phyloP scores from a whole-genome alignment of 2,329 filamentous ascomycete genomes.

The Epichloe glyceriae region DNA sequence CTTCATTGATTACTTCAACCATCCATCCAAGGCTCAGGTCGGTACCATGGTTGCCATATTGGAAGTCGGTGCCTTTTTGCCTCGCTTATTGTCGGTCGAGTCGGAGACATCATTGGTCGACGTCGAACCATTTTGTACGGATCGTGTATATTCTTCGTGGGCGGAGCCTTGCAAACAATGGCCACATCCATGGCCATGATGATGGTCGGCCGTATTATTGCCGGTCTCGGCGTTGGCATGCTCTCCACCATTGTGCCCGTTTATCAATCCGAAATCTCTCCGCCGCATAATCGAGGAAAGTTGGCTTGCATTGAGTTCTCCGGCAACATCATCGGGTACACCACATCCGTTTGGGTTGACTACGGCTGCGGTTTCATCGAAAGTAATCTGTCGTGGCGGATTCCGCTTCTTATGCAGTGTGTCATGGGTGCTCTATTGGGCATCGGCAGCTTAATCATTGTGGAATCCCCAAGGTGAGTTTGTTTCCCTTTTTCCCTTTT shows the following conservation, averaged over 20 bases:
- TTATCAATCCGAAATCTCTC: conserved; percentile 91
- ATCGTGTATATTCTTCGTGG: conserved; percentile 73
- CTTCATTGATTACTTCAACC: conserved; percentile 85
- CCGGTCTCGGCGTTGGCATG: conserved; percentile 76
- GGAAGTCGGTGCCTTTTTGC: conserved; percentile 88
- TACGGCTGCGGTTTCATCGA: conserved; percentile 91
- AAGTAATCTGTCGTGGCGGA: conserved; percentile 74
- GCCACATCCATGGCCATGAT: conserved; percentile 82
- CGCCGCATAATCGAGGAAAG: conserved; percentile 89
- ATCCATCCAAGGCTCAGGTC: conserved; percentile 75
- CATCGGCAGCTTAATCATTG: conserved; percentile 79
- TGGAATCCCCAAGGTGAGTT: conserved; percentile 78
- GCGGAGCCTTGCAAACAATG: conserved; percentile 74
- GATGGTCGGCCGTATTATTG: conserved; percentile 69
- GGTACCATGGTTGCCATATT: conserved; percentile 97
- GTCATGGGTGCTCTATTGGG: conserved; percentile 82
- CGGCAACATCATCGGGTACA: conserved; percentile 91
- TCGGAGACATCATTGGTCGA: conserved; percentile 85
- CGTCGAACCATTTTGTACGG: conserved; percentile 87
- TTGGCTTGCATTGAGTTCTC: conserved; percentile 97
- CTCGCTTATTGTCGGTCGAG: conserved; percentile 70
- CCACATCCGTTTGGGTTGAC: conserved; percentile 95
- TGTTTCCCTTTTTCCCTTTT: conserved; percentile 1
- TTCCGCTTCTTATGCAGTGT: conserved; percentile 86
- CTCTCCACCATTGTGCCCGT: conserved; percentile 86